These are phyloP conservation scores for Rehmannia glutinosa DNA, from an alignment of 257 asterid genomes.

Conservation along the genomic window DNA sequence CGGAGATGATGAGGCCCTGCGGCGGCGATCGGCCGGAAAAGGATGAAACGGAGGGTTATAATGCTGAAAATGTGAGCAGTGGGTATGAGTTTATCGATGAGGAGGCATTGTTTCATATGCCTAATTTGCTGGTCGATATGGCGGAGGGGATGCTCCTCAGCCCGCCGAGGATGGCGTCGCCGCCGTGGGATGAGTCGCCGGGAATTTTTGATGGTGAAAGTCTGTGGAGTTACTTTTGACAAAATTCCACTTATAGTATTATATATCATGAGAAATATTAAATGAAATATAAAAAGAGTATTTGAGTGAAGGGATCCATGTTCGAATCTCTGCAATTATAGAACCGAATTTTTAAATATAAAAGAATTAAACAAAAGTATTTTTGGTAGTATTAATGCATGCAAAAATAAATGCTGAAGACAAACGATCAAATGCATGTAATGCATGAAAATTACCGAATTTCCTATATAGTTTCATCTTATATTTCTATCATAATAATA, in stretches of 20 bases:
- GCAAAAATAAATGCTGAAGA: not conserved
- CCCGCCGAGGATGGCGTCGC: conserved; percentile 40
- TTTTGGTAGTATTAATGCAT: no score
- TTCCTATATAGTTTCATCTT: no score
- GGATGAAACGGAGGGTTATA: not conserved
- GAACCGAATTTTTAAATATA: no score
- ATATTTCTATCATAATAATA: no score
- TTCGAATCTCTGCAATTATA: no score
- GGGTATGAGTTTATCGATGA: conserved; percentile 42
- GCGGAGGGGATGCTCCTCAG: conserved; percentile 57
- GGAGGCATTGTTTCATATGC: conserved; percentile 43
- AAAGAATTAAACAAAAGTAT: no score
- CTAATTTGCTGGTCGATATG: conserved; percentile 45
- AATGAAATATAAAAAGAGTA: not conserved
- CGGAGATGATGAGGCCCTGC: conserved; percentile 19
- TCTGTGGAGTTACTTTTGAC: conserved; percentile 38
- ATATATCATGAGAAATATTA: not conserved
- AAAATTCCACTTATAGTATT: not conserved
- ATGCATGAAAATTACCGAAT: not conserved
- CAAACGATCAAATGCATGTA: not conserved
- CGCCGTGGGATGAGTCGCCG: conserved; percentile 37
- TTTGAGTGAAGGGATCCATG: not conserved
- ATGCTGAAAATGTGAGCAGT: not conserved
- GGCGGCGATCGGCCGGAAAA: not conserved
- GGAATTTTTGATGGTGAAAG: conserved; percentile 29